These are phyloP conservation scores for Trichoderma simmonsii DNA, from an alignment of 2,329 filamentous ascomycete species.

Conservation along the genomic window DNA sequence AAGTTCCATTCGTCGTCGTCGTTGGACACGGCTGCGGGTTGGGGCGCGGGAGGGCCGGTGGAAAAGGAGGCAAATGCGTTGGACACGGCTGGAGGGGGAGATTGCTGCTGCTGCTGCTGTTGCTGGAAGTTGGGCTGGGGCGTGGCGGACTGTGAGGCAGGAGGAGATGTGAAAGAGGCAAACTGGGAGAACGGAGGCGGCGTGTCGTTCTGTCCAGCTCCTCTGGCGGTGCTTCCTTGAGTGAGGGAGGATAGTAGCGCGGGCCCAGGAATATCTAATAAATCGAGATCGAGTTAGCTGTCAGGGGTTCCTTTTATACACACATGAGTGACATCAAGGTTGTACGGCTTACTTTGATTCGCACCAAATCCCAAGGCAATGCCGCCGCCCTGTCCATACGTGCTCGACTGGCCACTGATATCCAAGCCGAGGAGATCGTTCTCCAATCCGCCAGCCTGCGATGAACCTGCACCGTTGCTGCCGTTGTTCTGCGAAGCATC, in stretches of 20 bases:
- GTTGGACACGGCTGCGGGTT: slow-evolving; percentile 34
- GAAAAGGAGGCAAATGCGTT: slow-evolving; percentile 54
- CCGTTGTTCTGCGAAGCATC: slow-evolving; percentile 56
- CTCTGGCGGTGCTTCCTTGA: slow-evolving; percentile 56
- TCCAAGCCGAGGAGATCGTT: slow-evolving; percentile 89
- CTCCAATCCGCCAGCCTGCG: slow-evolving; percentile 67
- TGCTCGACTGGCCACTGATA: slow-evolving; percentile 59
- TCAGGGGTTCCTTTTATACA: background rate
- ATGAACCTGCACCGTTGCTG: slow-evolving; percentile 42
- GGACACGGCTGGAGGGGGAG: slow-evolving; percentile 41
- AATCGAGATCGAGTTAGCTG: background rate
- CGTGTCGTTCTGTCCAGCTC: slow-evolving; percentile 39
- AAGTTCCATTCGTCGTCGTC: slow-evolving; percentile 95
- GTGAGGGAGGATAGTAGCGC: slow-evolving; percentile 63
- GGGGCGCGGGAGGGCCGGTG: slow-evolving; percentile 27
- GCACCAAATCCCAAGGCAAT: slow-evolving; percentile 79
- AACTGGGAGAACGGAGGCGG: slow-evolving; percentile 51
- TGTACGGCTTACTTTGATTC: slow-evolving; percentile 55
- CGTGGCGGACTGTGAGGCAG: slow-evolving; percentile 50
- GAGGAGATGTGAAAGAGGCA: slow-evolving; percentile 52
- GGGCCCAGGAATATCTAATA: slow-evolving; percentile 60
- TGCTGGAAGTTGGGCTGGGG: slow-evolving; percentile 50
- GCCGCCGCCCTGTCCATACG: slow-evolving; percentile 71
- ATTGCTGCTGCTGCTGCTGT: slow-evolving; percentile 49
- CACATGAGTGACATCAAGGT: background rate